These are phyloP conservation scores for Nitzschia sp. DNA, from an alignment of 108 stramenopile species.

Conservation along the genomic window DNA sequence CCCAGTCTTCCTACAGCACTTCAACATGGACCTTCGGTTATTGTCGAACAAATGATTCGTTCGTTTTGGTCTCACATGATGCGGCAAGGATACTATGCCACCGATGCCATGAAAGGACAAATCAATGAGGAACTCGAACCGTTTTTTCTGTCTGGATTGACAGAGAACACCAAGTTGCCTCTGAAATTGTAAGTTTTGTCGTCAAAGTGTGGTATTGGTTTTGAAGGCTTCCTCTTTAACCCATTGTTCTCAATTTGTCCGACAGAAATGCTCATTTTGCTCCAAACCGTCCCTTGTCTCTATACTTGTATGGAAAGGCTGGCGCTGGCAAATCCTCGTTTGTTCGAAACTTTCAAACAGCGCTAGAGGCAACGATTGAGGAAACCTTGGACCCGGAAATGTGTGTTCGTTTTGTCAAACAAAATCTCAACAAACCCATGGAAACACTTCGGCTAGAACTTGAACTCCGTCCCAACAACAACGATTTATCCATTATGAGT, in stretches of 20 bases:
- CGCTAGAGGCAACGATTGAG: conserved; percentile 49
- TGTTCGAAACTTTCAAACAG: conserved; percentile 49
- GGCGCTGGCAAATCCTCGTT: conserved; percentile 66
- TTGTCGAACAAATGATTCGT: conserved; percentile 47
- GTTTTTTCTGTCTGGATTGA: conserved; percentile 46
- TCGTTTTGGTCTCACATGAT: conserved; percentile 54
- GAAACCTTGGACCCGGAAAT: conserved; percentile 55
- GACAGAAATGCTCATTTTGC: conserved; percentile 57
- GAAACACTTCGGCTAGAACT: conserved; percentile 49
- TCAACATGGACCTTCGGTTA: conserved; percentile 12
- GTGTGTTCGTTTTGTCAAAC: conserved; percentile 68
- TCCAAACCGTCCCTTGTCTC: conserved; percentile 53
- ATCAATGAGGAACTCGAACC: conserved; percentile 23
- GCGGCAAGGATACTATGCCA: conserved; percentile 48
- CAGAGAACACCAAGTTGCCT: neutral
- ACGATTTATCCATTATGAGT: conserved; percentile 72
- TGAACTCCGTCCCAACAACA: conserved; percentile 75
- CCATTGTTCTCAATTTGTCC: conserved; percentile 4
- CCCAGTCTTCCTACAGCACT: conserved; percentile 41
- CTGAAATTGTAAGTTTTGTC: conserved; percentile 32
- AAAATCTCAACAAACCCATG: conserved; percentile 69
- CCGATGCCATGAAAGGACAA: conserved; percentile 31
- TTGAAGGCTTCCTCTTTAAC: neutral
- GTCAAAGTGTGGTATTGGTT: neutral
- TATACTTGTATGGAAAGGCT: conserved; percentile 65